Evolutionary conservation across 2,329 filamentous ascomycete genomes (phyloP).

Genomic region (Rutstroemia sp.): DNA sequence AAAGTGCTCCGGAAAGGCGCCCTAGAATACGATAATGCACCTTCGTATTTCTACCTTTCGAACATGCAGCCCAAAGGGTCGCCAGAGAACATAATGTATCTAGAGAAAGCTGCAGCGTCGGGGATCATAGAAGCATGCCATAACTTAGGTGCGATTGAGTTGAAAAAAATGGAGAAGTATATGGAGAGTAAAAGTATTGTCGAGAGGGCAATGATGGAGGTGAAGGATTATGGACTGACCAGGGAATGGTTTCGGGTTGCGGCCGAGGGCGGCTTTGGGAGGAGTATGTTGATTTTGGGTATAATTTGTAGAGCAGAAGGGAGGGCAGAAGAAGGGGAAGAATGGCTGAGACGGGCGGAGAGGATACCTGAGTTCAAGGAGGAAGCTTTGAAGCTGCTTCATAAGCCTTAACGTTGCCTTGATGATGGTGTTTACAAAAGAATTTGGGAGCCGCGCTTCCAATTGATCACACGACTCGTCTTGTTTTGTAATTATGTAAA

Average conservation of each 20-base stretch:
- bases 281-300: slow-evolving; percentile 26
- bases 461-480: too few relatives aligned
- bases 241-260: slow-evolving; percentile 26
- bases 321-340: slow-evolving; percentile 12
- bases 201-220: neutral
- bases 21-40: slow-evolving; percentile 24
- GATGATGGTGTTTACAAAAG: too few relatives aligned
- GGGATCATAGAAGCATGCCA: slow-evolving; percentile 27
- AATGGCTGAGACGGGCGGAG: slow-evolving; percentile 22
- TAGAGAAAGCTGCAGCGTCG: slow-evolving; percentile 26
- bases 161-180: slow-evolving; percentile 13
- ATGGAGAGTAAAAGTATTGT: neutral
- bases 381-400: slow-evolving; percentile 6
- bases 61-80: slow-evolving; percentile 15
- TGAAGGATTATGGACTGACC: slow-evolving; percentile 23
- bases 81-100: slow-evolving; percentile 18
- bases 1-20: slow-evolving; percentile 25
- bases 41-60: slow-evolving; percentile 27
- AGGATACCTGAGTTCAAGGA: slow-evolving; percentile 7
- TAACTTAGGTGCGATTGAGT: slow-evolving; percentile 24
- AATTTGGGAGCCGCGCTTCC: too few relatives aligned
- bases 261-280: slow-evolving; percentile 20
- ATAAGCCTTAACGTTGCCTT: neutral
- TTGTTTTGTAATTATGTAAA: too few relatives aligned
- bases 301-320: slow-evolving; percentile 20